phyloP scores from a whole-genome alignment of 768 basidiomycete genomes.

The Coprinopsis cinerea region DNA sequence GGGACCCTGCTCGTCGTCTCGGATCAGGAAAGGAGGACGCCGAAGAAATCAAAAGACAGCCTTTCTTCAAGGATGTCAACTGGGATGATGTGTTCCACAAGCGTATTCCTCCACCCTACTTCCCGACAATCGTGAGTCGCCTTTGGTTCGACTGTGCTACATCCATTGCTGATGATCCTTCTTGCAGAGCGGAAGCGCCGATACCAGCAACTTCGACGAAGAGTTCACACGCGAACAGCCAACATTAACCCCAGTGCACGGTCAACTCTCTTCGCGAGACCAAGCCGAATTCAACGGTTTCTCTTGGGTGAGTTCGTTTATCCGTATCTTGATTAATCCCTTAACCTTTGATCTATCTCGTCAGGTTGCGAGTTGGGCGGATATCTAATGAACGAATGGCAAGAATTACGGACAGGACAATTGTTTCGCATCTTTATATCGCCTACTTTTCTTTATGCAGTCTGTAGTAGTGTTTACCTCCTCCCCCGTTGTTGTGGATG shows the following conservation, averaged over 20 bases:
- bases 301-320: slow-evolving; percentile 64
- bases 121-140: slow-evolving; percentile 82
- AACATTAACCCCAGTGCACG: slow-evolving; percentile 95
- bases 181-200: slow-evolving; percentile 70
- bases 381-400: slow-evolving; percentile 33
- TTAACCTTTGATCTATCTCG: slow-evolving; percentile 3
- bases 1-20: slow-evolving; percentile 85
- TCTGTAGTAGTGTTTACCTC: too few relatives aligned
- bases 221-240: slow-evolving; percentile 98
- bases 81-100: slow-evolving; percentile 98
- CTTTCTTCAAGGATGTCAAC: slow-evolving; percentile 98
- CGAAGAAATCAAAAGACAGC: slow-evolving; percentile 93
- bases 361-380: slow-evolving; percentile 55
- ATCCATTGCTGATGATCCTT: background rate
- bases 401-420: background rate
- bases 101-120: slow-evolving; percentile 95
- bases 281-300: slow-evolving; percentile 97
- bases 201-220: slow-evolving; percentile 92
- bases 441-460: too few relatives aligned
- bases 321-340: background rate
- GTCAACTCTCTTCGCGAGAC: slow-evolving; percentile 82
- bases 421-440: too few relatives aligned
- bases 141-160: background rate
- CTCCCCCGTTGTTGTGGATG: too few relatives aligned
- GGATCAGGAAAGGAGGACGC: slow-evolving; percentile 92